These are phyloP conservation scores for Aspergillus sojae DNA, from an alignment of 2,329 filamentous ascomycete genomes.

Conservation along the genomic window DNA sequence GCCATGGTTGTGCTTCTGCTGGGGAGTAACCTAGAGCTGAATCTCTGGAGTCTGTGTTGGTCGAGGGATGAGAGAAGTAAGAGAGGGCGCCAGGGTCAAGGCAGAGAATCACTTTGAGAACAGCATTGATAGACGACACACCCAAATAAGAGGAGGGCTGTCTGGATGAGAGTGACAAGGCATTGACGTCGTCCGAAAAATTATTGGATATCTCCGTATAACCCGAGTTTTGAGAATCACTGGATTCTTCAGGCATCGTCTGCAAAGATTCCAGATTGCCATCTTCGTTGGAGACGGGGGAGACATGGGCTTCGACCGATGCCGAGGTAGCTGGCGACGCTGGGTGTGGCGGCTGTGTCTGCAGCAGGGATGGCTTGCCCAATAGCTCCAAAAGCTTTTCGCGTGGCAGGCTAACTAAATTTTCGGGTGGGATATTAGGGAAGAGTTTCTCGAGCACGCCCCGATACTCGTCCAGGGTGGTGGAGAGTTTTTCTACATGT, in stretches of 20 bases:
- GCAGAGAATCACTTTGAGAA: conserved; percentile 68
- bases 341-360: conserved; percentile 39
- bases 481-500: conserved; percentile 61
- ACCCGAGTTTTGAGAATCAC: conserved; percentile 47
- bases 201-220: conserved; percentile 60
- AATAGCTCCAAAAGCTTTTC: conserved; percentile 63
- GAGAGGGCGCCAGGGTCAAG: conserved; percentile 55
- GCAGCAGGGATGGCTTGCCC: conserved; percentile 26
- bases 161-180: conserved; percentile 64
- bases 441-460: conserved; percentile 65
- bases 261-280: conserved; percentile 65
- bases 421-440: conserved; percentile 58
- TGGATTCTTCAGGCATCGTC: conserved; percentile 69
- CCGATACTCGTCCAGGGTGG: conserved; percentile 67
- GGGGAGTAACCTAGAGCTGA: conserved; percentile 24
- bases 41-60: conserved; percentile 16
- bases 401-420: conserved; percentile 57
- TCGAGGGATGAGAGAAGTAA: conserved; percentile 49
- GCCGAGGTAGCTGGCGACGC: conserved; percentile 52
- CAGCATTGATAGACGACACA: conserved; percentile 74
- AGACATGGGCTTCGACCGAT: conserved; percentile 47
- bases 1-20: conserved; percentile 25
- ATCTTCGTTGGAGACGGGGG: conserved; percentile 49
- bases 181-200: conserved; percentile 72
- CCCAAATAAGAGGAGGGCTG: conserved; percentile 69